These are phyloP conservation scores for Kwoniella dendrophila DNA, from an alignment of 768 basidiomycete genomes.

Conservation along the genomic window DNA sequence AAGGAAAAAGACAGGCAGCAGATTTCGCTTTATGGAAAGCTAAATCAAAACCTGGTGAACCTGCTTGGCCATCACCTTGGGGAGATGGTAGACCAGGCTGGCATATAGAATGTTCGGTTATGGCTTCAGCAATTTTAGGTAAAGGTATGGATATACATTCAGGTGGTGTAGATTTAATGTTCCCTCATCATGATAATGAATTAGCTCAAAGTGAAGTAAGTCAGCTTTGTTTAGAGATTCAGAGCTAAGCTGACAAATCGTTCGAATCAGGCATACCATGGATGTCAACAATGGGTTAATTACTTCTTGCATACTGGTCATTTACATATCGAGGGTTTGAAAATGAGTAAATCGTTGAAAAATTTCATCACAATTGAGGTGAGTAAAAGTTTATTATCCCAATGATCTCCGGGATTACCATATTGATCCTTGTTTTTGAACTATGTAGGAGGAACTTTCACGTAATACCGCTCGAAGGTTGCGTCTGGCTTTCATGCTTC, in stretches of 20 bases:
- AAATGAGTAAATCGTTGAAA: slow-evolving; percentile 99
- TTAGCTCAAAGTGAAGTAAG: slow-evolving; percentile 89
- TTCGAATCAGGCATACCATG: slow-evolving; percentile 78
- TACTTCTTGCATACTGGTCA: slow-evolving; percentile 99
- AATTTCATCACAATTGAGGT: slow-evolving; percentile 91
- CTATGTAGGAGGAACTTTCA: slow-evolving; percentile 74
- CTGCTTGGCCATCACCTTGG: slow-evolving; percentile 95
- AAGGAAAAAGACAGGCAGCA: slow-evolving; percentile 73
- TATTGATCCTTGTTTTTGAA: neutral
- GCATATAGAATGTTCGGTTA: slow-evolving; percentile 99
- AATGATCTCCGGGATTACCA: neutral
- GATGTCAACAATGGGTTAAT: slow-evolving; percentile 91
- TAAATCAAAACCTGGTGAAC: slow-evolving; percentile 86
- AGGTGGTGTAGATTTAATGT: slow-evolving; percentile 94
- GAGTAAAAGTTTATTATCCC: slow-evolving; percentile 13
- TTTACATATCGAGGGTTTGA: slow-evolving; percentile 94
- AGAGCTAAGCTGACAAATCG: neutral
- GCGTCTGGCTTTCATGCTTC: slow-evolving; percentile 84
- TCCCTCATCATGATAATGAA: slow-evolving; percentile 99
- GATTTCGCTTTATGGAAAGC: slow-evolving; percentile 99
- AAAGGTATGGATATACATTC: slow-evolving; percentile 96
- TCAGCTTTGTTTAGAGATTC: neutral
- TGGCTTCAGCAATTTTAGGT: slow-evolving; percentile 90
- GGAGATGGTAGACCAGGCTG: slow-evolving; percentile 94
- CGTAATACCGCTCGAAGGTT: slow-evolving; percentile 83